Evolutionary conservation across 2,329 filamentous ascomycete species (phyloP), one percentile per base, ranked within the genome.

Genomic region (Bisporella sp.): DNA sequence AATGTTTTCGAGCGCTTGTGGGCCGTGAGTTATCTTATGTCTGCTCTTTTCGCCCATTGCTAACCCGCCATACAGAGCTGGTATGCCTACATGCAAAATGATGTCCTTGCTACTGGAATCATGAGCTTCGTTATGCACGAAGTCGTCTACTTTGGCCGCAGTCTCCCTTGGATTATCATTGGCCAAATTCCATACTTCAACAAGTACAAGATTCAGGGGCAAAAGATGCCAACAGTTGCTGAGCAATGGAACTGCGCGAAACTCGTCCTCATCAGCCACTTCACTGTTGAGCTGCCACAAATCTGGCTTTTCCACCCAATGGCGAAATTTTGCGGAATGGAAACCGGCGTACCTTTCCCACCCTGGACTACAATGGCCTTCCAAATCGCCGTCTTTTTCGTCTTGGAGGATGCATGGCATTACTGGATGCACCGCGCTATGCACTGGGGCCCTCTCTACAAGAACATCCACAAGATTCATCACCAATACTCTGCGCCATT

Each of bases 251-350:
- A 91, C 65, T 99, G 93, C 73, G 91, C 93, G 53, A 84, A 82
- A 68, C 84, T 96, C 59, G 93, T 99, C 57, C 85, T 99, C 58
- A 75, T 97, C 64, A 91, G 85, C 68, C 93, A 99, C 71, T 95
- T 97, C 72, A 97, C 93, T 59, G 93, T 96, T 69, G 93, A 99
- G 72, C 81, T 99, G 37, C 93, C 93, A 55, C 93, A 97, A 72
- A 97, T 97, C 69, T 97, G 92, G 92, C 81, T 97, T 63, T 99
- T 99, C 80, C 93, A 99, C 75, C 93, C 93, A 31, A 82, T 96
- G 76, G 92, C 92, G 52, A 89, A 91, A 67, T 95, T 82, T 72
- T 91, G 89, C 68, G 93, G 93, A 63, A 85, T 99, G 71, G 78
- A 84, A 52, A 96, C 88, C 58, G 81, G 82, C 55, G 88, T 96